Evolutionary conservation across 1,284 basidiomycete genomes (phyloP).

Genomic region (Microbotryum saponariae): DNA sequence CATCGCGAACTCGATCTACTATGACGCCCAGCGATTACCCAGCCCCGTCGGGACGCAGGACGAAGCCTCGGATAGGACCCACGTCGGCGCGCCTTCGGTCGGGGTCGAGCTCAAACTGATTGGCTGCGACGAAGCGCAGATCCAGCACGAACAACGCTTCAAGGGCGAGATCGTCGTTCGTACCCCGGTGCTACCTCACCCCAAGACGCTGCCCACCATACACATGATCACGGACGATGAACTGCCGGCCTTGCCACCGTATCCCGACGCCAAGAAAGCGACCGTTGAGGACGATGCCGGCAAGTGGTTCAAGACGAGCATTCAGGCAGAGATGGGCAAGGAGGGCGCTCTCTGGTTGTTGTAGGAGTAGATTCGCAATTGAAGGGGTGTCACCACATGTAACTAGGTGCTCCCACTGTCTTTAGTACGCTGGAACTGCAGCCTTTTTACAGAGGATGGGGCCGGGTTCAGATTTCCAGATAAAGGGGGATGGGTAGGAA

Average conservation of each 20-base stretch:
- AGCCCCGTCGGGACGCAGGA: slow-evolving; percentile 6
- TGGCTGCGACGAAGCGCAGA: slow-evolving; percentile 21
- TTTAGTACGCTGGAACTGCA: too few relatives aligned
- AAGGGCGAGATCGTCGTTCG: slow-evolving; percentile 30
- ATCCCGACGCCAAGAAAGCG: slow-evolving; percentile 1
- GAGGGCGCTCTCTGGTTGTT: slow-evolving; percentile 27
- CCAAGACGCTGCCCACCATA: slow-evolving; percentile 5
- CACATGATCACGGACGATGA: slow-evolving; percentile 9
- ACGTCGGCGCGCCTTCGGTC: slow-evolving; percentile 27
- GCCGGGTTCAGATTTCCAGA: too few relatives aligned
- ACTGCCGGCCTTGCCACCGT: slow-evolving; percentile 15
- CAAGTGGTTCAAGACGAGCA: slow-evolving; percentile 25
- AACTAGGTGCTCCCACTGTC: too few relatives aligned
- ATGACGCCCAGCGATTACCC: slow-evolving; percentile 32
- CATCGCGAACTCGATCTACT: slow-evolving; percentile 17
- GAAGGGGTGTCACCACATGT: neutral
- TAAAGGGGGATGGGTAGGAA: too few relatives aligned
- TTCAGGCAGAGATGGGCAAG: slow-evolving; percentile 20
- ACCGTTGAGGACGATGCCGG: neutral
- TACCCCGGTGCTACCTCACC: slow-evolving; percentile 17
- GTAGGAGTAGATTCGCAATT: neutral
- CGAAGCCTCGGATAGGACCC: slow-evolving; percentile 14
- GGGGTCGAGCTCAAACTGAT: slow-evolving; percentile 32
- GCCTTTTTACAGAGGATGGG: too few relatives aligned
- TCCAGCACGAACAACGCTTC: slow-evolving; percentile 11